These are phyloP conservation scores for Rhodomyrtus tomentosa DNA, from an alignment of 345 rosid species.

Conservation along the genomic window DNA sequence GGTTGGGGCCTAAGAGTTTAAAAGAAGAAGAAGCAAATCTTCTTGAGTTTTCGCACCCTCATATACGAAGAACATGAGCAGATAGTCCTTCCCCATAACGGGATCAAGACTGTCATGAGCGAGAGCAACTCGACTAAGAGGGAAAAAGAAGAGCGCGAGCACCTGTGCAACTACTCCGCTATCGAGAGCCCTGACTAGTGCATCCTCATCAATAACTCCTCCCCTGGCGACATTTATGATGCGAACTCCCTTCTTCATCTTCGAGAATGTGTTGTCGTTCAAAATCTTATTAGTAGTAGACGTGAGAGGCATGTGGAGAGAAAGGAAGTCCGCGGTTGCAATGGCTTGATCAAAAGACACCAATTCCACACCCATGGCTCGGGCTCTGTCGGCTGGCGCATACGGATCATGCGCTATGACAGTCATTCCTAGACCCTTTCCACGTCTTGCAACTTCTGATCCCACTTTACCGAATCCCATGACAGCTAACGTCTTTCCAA, in stretches of 20 bases:
- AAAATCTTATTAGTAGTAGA: constrained; percentile 46
- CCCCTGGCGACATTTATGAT: constrained; percentile 83
- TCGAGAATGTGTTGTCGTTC: constrained; percentile 50
- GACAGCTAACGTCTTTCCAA: constrained; percentile 69
- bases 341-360: constrained; percentile 74
- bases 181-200: constrained; percentile 63
- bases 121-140: neutral
- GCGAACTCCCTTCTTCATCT: constrained; percentile 74
- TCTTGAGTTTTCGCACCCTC: neutral
- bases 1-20: neutral
- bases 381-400: constrained; percentile 71
- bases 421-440: constrained; percentile 79
- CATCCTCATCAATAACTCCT: constrained; percentile 82
- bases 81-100: neutral
- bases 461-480: constrained; percentile 95
- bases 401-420: constrained; percentile 83
- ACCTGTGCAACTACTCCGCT: constrained; percentile 66
- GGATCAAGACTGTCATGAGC: neutral
- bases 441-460: constrained; percentile 74
- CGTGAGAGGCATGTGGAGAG: constrained; percentile 79
- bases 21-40: neutral
- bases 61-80: neutral
- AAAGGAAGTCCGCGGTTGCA: constrained; percentile 58
- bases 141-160: neutral
- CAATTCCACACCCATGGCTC: constrained; percentile 69